Base-by-base conservation (phyloP, 495 filamentous ascomycete species). In the Rostrohypoxylon terebratum region DNA sequence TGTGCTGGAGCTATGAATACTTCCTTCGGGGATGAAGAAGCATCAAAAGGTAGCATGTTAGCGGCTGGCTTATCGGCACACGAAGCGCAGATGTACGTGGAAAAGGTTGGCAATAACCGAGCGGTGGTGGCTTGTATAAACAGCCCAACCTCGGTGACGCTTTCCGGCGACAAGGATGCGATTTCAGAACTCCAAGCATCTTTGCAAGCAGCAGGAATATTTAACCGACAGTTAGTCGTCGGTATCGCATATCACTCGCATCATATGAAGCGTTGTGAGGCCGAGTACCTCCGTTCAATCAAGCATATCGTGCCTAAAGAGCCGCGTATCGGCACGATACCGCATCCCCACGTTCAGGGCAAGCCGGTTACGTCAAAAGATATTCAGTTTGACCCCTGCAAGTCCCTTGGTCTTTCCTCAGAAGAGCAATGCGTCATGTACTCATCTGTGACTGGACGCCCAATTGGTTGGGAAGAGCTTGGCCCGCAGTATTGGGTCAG, bases 81-180 rank as follows among this genome's bases (percentile, higher is more conserved):
- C 10, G 68, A 75, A 8, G 73, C 74, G 1, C 50, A 72, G 33
- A 53, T 31, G 18, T 78, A 79, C 28, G 47, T 83, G 1, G 28
- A 69, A 40, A 47, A 34, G 34, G 48, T 73, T 1, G 45, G 66
- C 4, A 25, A 57, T 1, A 53, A 21, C 34, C 59, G 55, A 50
- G 68, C 76, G 38, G 51, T 45, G 1, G 71, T 83, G 34, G 84
- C 81, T 11, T 86, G 83, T 50, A 48, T 82, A 42, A 86, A 85
- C 60, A 83, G 80, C 42, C 83, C 81, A 13, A 51, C 34, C 13
- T 81, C 74, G 40, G 62, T 81, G 16, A 85, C 84, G 7, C 44
- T 86, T 2, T 82, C 81, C 0, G 83, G 83, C 1, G 77, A 81
- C 31, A 48, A 31, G 0, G 68, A 74, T 1, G 72, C 63, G 3